Evolutionary conservation across 179 eudicot genomes (phyloP), one percentile per base, ranked within the genome.

Genomic region (Beta macrorhiza): DNA sequence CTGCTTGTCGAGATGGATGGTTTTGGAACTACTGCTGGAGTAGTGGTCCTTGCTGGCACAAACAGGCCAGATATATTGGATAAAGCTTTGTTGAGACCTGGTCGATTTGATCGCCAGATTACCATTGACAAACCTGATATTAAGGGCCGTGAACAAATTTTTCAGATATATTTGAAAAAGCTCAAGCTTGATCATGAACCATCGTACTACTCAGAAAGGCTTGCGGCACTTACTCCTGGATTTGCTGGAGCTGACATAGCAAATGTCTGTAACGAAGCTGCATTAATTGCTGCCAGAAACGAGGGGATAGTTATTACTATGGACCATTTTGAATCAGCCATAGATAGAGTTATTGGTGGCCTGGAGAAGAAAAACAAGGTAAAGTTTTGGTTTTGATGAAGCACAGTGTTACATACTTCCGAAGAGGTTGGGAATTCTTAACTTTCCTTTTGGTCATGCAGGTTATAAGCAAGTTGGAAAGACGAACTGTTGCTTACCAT

Each of bases 1-100:
- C 77, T 93, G 78, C 93, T 93, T 68, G 96, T 92, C 22, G 98
- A 93, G 83, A 92, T 93, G 97, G 97, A 93, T 81, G 97, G 97
- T 61, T 93, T 93, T 80, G 92, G 89, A 75, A 90, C 94, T 70
- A 92, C 93, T 58, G 25, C 94, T 65, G 98, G 94, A 51, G 96
- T 93, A 15, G 92, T 93, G 75, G 94, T 93, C 14, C 91, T 93
- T 67, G 98, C 94, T 77, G 96, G 94, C 61, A 93, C 98, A n/a
- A 93, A 93, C 67, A 82, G 94, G 74, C 93, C 98, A 74, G 98
- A 93, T 87, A 90, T 92, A 68, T 82, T 93, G 78, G 98, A 93
- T 82, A 92, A 92, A 78, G 98, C 98, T 80, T 87, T 93, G 82
- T 82, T 91, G 78, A 90, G 98, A 80, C 98, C 98, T 68, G 94